Conservation (phyloP, 345 rosid genomes). For the Rhodomyrtus tomentosa region DNA sequence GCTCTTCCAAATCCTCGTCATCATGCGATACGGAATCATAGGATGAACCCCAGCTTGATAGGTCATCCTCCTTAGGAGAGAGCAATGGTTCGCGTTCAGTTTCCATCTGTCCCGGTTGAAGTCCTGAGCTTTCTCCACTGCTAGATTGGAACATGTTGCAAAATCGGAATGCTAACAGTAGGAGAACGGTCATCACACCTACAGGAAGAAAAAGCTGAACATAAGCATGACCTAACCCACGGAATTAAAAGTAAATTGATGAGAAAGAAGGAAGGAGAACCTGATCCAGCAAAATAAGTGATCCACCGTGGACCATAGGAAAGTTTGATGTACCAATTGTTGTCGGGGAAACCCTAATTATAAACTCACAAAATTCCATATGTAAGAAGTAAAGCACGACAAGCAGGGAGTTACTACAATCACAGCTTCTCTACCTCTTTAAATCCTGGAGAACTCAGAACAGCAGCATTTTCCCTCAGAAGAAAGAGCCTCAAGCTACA, state of each 20-base stretch:
- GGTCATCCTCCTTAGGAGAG: conserved; percentile 30
- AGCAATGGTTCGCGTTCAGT: conserved; percentile 32
- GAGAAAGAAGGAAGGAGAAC: conserved; percentile 11
- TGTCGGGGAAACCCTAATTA: conserved; percentile 21
- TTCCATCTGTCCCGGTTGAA: conserved; percentile 1
- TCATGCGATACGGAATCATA: conserved; percentile 36
- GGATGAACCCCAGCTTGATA: conserved; percentile 40
- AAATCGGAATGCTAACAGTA: conserved; percentile 19
- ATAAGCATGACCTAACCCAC: not conserved
- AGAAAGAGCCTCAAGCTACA: conserved; percentile 25
- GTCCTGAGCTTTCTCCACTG: not conserved
- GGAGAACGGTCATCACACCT: conserved; percentile 33
- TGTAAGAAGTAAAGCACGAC: not conserved
- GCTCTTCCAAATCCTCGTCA: conserved; percentile 29
- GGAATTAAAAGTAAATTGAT: not conserved
- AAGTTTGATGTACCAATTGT: conserved; percentile 28
- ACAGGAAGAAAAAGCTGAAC: not conserved
- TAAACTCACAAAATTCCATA: not conserved
- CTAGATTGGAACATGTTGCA: conserved; percentile 6
- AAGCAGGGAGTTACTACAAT: not conserved
- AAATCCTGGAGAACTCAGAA: conserved; percentile 31
- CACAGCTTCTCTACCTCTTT: conserved; percentile 19
- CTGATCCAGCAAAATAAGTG: conserved; percentile 34
- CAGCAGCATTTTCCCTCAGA: conserved; percentile 17
- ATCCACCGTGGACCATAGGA: conserved; percentile 56